These are phyloP conservation scores for Acidomyces sp. DNA, from an alignment of 495 filamentous ascomycete species.

Conservation along the genomic window DNA sequence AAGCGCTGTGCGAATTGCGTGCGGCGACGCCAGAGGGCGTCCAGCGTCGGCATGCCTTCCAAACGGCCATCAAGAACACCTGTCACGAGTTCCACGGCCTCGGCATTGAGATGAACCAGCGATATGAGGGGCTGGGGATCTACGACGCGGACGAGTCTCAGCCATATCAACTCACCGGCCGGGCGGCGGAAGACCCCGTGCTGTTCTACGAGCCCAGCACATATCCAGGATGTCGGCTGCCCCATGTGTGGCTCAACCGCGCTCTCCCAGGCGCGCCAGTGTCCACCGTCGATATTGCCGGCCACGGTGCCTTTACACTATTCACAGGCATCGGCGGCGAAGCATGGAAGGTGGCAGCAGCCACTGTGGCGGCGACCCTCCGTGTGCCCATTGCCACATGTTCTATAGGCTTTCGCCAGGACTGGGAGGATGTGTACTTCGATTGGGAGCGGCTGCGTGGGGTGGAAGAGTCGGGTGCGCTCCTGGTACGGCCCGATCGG, in stretches of 20 bases:
- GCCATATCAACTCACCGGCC: too few relatives aligned
- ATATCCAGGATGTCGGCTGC: neutral
- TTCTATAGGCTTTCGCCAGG: neutral
- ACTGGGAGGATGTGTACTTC: neutral
- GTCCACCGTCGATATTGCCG: neutral
- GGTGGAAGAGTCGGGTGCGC: neutral
- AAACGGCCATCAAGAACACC: conserved; percentile 24
- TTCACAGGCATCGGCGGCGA: neutral
- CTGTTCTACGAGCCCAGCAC: too few relatives aligned
- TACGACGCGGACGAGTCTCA: too few relatives aligned
- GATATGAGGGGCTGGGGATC: too few relatives aligned
- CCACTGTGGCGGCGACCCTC: neutral
- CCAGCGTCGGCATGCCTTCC: conserved; percentile 19
- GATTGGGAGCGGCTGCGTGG: neutral
- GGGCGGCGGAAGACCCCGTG: too few relatives aligned
- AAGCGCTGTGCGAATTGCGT: too few relatives aligned
- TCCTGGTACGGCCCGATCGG: neutral
- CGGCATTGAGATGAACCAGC: conserved; percentile 33
- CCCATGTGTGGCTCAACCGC: neutral
- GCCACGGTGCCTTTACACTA: neutral
- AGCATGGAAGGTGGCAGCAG: neutral
- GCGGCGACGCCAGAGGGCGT: conserved; percentile 20
- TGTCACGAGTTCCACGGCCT: conserved; percentile 30
- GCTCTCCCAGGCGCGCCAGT: neutral
- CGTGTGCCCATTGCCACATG: neutral